A percentile compares a stretch with the other conserved stretches of the same genome.
These are phyloP conservation scores for Fusarium austroafricanum DNA, from an alignment of 2,329 filamentous ascomycete species.

Conservation along the genomic window DNA sequence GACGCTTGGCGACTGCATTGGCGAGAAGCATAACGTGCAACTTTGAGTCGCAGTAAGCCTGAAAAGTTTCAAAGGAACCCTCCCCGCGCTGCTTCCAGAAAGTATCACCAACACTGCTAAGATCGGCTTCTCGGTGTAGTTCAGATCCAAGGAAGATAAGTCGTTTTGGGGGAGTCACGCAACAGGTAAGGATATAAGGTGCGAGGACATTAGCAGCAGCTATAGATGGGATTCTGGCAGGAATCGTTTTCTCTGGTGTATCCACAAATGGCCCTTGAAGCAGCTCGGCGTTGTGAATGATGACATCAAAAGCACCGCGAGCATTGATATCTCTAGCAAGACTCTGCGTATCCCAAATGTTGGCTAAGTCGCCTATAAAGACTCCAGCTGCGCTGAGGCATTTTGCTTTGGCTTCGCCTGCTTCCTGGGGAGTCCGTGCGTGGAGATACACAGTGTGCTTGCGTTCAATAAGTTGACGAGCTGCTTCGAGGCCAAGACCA, in stretches of 20 bases:
- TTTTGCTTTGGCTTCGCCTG: conserved; percentile 22
- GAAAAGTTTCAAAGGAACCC: conserved; percentile 26
- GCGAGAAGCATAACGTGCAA: conserved; percentile 36
- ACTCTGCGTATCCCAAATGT: conserved; percentile 24
- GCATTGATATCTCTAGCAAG: conserved; percentile 37
- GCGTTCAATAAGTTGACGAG: conserved; percentile 39
- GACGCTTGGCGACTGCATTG: conserved; percentile 31
- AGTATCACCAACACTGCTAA: conserved; percentile 16
- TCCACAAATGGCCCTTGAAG: conserved; percentile 23
- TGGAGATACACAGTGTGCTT: conserved; percentile 42
- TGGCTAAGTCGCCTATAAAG: conserved; percentile 31
- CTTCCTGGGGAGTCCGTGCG: conserved; percentile 33
- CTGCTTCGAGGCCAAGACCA: conserved; percentile 39
- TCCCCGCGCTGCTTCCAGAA: conserved; percentile 36
- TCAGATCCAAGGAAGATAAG: conserved; percentile 30
- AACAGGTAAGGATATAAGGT: conserved; percentile 37
- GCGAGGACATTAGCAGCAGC: conserved; percentile 37
- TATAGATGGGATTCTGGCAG: conserved; percentile 28
- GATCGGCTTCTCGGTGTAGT: conserved; percentile 27
- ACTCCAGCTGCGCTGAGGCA: conserved; percentile 32
- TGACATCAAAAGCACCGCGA: conserved; percentile 35
- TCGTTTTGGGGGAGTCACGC: conserved; percentile 33
- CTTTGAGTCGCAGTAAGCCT: conserved; percentile 36
- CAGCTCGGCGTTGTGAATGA: conserved; percentile 38
- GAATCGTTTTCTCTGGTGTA: conserved; percentile 16